Conservation (phyloP, 1,139 yeast species). For the Debaryomyces nepalensis region DNA sequence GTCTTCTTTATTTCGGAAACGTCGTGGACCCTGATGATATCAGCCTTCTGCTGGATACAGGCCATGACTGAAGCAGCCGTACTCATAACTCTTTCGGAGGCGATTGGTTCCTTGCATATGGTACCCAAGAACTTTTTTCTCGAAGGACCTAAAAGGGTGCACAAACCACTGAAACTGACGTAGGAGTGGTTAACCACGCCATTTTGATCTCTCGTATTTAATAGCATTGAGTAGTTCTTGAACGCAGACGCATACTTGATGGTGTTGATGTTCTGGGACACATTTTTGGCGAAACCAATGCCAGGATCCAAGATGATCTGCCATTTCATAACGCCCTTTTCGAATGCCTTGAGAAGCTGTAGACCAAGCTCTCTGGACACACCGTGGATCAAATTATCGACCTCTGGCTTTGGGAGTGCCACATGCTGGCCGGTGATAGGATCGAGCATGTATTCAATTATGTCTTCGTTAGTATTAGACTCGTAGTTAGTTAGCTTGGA, state of each 20-base stretch:
- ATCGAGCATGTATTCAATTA: constrained; percentile 44
- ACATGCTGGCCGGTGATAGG: constrained; percentile 35
- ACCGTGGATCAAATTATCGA: constrained; percentile 45
- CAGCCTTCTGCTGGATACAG: constrained; percentile 73
- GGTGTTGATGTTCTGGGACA: constrained; percentile 67
- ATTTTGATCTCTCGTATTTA: constrained; percentile 23
- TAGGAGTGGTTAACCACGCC: constrained; percentile 31
- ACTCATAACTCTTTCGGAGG: constrained; percentile 69
- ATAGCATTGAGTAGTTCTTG: constrained; percentile 51
- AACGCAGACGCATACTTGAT: constrained; percentile 62
- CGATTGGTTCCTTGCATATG: constrained; percentile 53
- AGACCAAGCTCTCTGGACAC: constrained; percentile 67
- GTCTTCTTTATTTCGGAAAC: constrained; percentile 69
- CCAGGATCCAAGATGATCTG: constrained; percentile 95
- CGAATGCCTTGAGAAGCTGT: constrained; percentile 60
- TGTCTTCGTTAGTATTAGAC: constrained; percentile 41
- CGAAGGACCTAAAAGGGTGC: constrained; percentile 84
- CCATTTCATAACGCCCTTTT: constrained; percentile 79
- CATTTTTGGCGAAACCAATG: constrained; percentile 85
- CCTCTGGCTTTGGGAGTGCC: constrained; percentile 28
- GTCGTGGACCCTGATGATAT: constrained; percentile 90
- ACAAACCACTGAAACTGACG: constrained; percentile 54
- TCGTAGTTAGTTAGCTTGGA: constrained; percentile 58
- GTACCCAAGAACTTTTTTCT: constrained; percentile 85
- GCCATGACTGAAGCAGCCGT: constrained; percentile 80